Evolutionary conservation across 2,329 filamentous ascomycete genomes (phyloP), one percentile per base, ranked within the genome.

Genomic region (Chrysosphaeria jannelii): DNA sequence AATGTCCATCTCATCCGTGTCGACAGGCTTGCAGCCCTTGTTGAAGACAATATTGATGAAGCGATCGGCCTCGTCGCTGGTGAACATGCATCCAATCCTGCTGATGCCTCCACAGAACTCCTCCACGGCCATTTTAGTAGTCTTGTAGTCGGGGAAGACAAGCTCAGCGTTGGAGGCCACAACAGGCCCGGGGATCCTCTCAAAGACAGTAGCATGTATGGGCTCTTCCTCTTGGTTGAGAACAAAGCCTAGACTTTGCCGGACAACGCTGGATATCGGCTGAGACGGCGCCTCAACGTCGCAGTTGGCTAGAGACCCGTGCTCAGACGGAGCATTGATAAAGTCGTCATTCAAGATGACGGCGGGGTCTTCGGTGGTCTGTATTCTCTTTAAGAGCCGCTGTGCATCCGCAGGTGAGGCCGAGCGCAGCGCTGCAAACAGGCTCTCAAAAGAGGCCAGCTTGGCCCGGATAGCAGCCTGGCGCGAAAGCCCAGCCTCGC

Each of bases 21-120:
- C 12, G 12, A 14, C 24, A 2, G 27, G 12, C 4, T 16, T 13
- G 2, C 18, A 12, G 4, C 13, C 2, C 6, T 23, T 13, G 7
- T 28, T 23, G 15, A 30, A 29, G n/a, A n/a, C n/a, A n/a, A n/a
- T n/a, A n/a, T n/a, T n/a, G n/a, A n/a, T n/a, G 20, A 32, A 34
- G 1, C 17, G 12, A 3, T 28, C 17, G 5, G 34, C 26, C 21
- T 42, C 35, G 3, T 32, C 25, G 10, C 25, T 25, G 1, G 38
- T 33, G 12, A 39, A 42, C 19, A 39, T 33, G 12, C 39, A 36
- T 13, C 40, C 39, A 0, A 41, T 29, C 14, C 32, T 30, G 5
- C 33, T 34, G 10, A 29, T 33, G 12, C 28, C 33, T 11, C 23
- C 27, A 29, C 33, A 41, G 29, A 40, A 42, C 9, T 28, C 32